phyloP scores from a whole-genome alignment of 805 yeast species.

The Lachancea sp. region DNA sequence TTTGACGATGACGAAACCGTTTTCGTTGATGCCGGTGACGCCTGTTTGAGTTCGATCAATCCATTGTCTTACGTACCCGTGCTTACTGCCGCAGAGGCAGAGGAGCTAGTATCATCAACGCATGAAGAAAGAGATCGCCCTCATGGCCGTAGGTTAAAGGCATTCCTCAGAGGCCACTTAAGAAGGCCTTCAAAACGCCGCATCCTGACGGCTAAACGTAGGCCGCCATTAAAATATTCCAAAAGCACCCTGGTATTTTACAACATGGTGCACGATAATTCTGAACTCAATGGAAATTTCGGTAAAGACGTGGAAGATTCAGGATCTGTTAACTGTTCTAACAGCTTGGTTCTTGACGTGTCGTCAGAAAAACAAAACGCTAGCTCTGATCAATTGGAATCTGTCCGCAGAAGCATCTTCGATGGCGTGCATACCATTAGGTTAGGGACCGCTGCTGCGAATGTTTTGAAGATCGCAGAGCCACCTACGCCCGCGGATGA shows the following conservation, averaged over 20 bases:
- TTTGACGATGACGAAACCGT: constrained; percentile 4
- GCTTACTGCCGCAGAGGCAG: constrained; percentile 4
- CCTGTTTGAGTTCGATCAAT: constrained; percentile 5
- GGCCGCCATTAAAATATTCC: neutral
- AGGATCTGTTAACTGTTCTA: neutral
- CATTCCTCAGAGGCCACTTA: constrained; percentile 6
- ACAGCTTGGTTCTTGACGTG: neutral
- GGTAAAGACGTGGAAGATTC: neutral
- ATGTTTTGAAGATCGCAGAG: too few species aligned
- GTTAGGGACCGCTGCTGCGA: too few species aligned
- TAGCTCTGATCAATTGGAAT: too few species aligned
- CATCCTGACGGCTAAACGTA: neutral
- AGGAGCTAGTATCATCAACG: neutral
- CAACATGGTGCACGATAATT: neutral
- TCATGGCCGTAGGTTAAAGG: constrained; percentile 3
- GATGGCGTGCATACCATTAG: too few species aligned
- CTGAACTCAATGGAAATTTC: neutral
- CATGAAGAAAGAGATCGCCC: neutral
- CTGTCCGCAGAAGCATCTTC: too few species aligned
- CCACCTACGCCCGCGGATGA: too few species aligned
- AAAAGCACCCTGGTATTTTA: neutral
- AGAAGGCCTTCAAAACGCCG: constrained; percentile 3
- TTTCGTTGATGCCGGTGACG: constrained; percentile 6
- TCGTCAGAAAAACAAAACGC: too few species aligned
- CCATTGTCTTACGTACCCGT: constrained; percentile 7